Base-by-base conservation (phyloP, 345 rosid species). In the Linum usitatissimum region DNA sequence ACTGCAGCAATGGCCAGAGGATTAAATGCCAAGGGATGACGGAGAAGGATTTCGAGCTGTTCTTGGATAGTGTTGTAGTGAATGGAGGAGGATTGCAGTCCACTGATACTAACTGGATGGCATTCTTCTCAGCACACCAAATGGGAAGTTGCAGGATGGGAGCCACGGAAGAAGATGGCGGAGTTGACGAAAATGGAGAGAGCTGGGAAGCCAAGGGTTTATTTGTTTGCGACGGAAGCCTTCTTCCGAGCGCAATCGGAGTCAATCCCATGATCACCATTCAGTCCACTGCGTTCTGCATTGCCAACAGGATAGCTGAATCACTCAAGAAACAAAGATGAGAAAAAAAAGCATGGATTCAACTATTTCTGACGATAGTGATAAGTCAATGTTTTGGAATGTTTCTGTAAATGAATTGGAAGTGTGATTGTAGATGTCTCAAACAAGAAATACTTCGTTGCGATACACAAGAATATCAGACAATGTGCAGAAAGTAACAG, bases 101-200 rank as follows among this genome's bases (percentile, higher is more conserved):
- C 2, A 55, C 38, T 31, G 68, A 53, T 0, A 71, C 79, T 80
- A 67, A 78, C 0, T 84, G 89, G 86, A 63, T 63, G 55, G 1
- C 71, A 0, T 77, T 72, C 64, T 21, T 63, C 45, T 79, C 77
- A 55, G 89, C 89, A 39, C 89, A 84, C 72, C 89, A 84, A 60
- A 84, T 84, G 89, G 83, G 86, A 48, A 84, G 89, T 64, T 79
- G 86, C 42, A 81, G 83, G 64, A 84, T 84, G 68, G 89, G 89
- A 42, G 63, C 39, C 8, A 69, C 48, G 53, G 81, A 78, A 54
- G 61, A 72, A 30, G 83, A 79, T 56, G 86, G 89, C 3, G 86
- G 77, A 0, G 64, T 84, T 21, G 83, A 84, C 73, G 59, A 70
- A 51, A 78, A 79, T 62, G 89, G 86, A 42, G 70, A 80, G 60